A percentile compares a stretch with the other conserved stretches of the same genome.
phyloP scores from a whole-genome alignment of 164 flowering plant genomes.

The Stephania yunnanensis region DNA sequence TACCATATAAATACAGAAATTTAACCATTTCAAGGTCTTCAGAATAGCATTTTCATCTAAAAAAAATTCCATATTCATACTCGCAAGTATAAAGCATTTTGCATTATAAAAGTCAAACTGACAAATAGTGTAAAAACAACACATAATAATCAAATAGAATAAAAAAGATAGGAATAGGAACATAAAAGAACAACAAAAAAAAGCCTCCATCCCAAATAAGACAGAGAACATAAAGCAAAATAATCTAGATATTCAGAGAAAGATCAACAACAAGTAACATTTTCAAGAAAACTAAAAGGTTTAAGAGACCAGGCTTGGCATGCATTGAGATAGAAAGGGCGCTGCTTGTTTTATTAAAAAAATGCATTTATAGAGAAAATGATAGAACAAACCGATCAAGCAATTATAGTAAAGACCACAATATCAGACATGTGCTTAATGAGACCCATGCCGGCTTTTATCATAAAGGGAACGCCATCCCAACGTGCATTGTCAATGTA shows the following conservation, averaged over 20 bases:
- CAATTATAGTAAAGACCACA: not conserved
- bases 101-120: no score
- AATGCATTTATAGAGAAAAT: not conserved
- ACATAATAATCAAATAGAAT: no score
- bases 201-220: no score
- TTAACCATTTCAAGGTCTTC: no score
- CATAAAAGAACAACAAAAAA: no score
- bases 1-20: no score
- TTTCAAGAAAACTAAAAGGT: not conserved
- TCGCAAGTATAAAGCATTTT: no score
- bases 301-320: not conserved
- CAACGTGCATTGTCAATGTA: slow-evolving; percentile 65
- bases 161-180: no score
- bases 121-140: no score
- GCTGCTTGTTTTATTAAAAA: not conserved
- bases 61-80: no score
- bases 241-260: not conserved
- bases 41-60: no score
- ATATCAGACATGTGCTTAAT: slow-evolving; percentile 43
- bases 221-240: not conserved
- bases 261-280: not conserved
- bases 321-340: not conserved
- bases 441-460: slow-evolving; percentile 58
- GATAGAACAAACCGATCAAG: not conserved
- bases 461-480: slow-evolving; percentile 71